These are phyloP conservation scores for Penicillium riverlandense DNA, from an alignment of 495 filamentous ascomycete species.

Conservation along the genomic window DNA sequence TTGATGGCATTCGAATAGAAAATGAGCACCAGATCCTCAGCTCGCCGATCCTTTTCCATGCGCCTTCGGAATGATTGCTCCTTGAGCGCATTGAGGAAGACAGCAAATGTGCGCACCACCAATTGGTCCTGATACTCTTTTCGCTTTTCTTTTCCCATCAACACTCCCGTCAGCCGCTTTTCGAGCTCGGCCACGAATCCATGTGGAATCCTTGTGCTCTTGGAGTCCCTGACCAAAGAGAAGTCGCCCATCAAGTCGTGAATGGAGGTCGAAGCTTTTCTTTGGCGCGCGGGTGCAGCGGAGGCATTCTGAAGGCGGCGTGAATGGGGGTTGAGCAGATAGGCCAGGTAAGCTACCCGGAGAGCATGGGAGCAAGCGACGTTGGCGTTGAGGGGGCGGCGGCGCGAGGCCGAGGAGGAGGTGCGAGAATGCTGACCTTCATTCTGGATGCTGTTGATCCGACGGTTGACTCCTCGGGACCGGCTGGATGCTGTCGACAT, in stretches of 20 bases:
- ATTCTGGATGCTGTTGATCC: slow-evolving; percentile 50
- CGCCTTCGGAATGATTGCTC: slow-evolving; percentile 63
- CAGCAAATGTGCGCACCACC: slow-evolving; percentile 77
- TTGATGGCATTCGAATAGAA: slow-evolving; percentile 90
- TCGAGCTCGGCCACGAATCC: slow-evolving; percentile 66
- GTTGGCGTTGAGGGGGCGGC: slow-evolving; percentile 47
- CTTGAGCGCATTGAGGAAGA: slow-evolving; percentile 69
- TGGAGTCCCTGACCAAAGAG: slow-evolving; percentile 63
- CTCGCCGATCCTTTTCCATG: slow-evolving; percentile 88
- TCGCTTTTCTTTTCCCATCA: slow-evolving; percentile 64
- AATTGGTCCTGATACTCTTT: slow-evolving; percentile 69
- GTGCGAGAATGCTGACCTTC: slow-evolving; percentile 45
- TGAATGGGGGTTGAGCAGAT: slow-evolving; percentile 84
- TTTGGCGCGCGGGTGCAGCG: slow-evolving; percentile 50
- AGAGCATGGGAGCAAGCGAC: slow-evolving; percentile 88
- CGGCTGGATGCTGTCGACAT: slow-evolving; percentile 52
- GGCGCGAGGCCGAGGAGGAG: slow-evolving; percentile 40
- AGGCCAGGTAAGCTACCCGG: slow-evolving; percentile 83
- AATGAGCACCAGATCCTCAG: slow-evolving; percentile 82
- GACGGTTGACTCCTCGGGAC: slow-evolving; percentile 47
- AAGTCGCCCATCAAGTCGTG: slow-evolving; percentile 71
- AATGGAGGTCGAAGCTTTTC: slow-evolving; percentile 62
- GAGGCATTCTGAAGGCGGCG: slow-evolving; percentile 79
- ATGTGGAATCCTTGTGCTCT: slow-evolving; percentile 73
- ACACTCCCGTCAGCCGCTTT: slow-evolving; percentile 57